Conservation (phyloP, 2,329 filamentous ascomycete genomes). For the Colletotrichum plurivorum region DNA sequence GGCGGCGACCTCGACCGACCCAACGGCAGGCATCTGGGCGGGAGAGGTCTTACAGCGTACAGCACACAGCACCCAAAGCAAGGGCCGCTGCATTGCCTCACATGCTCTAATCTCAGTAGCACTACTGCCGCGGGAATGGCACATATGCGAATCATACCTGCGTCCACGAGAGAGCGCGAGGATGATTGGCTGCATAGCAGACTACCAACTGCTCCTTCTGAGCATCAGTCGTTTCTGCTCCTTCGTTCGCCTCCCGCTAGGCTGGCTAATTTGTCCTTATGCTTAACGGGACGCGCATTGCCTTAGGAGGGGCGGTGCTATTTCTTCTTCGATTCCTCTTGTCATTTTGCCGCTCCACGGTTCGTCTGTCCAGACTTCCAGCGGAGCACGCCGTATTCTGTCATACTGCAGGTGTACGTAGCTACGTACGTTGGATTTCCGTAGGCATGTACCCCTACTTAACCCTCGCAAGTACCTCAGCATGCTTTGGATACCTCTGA, state of each 20-base stretch:
- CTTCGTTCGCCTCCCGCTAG: not conserved
- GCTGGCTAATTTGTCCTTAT: not conserved
- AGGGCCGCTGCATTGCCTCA: constrained; percentile 40
- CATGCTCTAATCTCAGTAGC: constrained; percentile 38
- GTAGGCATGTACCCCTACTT: constrained; percentile 1
- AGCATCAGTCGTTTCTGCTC: not conserved
- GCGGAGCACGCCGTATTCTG: constrained; percentile 30
- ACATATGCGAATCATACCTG: constrained; percentile 61
- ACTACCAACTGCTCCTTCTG: constrained; percentile 5
- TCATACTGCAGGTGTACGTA: constrained; percentile 23
- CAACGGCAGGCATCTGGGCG: constrained; percentile 5
- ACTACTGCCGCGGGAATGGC: constrained; percentile 36
- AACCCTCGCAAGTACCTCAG: not conserved
- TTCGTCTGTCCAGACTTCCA: constrained; percentile 16
- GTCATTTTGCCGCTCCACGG: constrained; percentile 1
- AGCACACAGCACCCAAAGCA: constrained; percentile 7
- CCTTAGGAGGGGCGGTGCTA: constrained; percentile 12
- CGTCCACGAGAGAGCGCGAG: constrained; percentile 45
- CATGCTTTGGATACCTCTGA: too few species aligned
- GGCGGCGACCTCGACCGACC: not conserved
- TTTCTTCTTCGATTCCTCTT: constrained; percentile 2
- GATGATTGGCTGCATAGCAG: constrained; percentile 29
- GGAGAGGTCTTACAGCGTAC: constrained; percentile 26
- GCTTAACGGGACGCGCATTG: constrained; percentile 4
- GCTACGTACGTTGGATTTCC: not conserved